Conservation (phyloP, 2,329 filamentous ascomycete genomes). For the Colletotrichum sp. region DNA sequence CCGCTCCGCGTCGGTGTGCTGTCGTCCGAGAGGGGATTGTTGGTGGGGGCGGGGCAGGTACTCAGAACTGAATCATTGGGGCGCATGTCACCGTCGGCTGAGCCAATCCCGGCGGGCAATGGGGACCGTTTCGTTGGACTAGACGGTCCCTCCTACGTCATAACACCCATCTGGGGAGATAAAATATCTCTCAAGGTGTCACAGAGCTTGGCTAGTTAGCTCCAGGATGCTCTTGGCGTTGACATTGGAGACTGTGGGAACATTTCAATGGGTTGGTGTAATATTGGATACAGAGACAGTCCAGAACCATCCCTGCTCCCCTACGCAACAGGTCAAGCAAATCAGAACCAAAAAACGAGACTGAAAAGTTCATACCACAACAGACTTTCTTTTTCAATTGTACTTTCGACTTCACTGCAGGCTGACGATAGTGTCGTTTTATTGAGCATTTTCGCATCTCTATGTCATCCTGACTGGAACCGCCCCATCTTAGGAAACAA, state of each 20-base stretch:
- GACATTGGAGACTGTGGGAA: background rate
- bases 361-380: too few relatives aligned
- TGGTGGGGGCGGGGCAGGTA: background rate
- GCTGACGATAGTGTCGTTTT: fast-evolving
- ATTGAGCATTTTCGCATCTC: background rate
- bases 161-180: background rate
- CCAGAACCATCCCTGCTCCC: background rate
- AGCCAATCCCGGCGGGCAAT: background rate
- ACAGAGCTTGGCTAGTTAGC: background rate
- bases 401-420: fast-evolving
- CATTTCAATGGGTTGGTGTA: background rate
- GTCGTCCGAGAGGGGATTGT: slow-evolving; percentile 8
- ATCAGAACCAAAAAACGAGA: too few relatives aligned
- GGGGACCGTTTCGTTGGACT: background rate
- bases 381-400: too few relatives aligned
- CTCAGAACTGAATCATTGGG: slow-evolving; percentile 8
- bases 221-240: background rate
- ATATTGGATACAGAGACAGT: background rate
- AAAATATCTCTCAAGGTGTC: background rate
- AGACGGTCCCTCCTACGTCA: background rate
- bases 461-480: too few relatives aligned
- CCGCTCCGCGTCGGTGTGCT: slow-evolving; percentile 8
- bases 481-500: background rate
- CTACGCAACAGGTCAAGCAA: too few relatives aligned
- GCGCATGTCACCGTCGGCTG: background rate